phyloP scores from a whole-genome alignment of 1,139 yeast species.

The Saccharomyces pastorianus region DNA sequence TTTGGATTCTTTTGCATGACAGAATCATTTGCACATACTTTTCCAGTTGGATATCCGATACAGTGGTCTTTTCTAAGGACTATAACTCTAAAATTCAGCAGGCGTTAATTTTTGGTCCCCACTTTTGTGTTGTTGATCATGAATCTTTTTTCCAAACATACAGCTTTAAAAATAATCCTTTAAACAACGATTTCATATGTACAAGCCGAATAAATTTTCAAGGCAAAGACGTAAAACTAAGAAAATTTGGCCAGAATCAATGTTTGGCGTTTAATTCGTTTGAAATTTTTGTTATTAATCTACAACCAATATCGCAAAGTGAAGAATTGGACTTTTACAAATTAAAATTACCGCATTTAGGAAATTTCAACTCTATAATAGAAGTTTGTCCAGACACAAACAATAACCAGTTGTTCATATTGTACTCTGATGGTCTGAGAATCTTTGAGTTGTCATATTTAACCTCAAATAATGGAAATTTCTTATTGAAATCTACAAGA shows the following conservation, averaged over 20 bases:
- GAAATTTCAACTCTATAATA: constrained; percentile 15
- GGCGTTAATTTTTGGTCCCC: not conserved
- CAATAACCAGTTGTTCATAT: constrained; percentile 10
- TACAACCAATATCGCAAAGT: not conserved
- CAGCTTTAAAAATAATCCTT: not conserved
- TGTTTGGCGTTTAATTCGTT: not conserved
- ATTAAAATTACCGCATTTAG: constrained; percentile 14
- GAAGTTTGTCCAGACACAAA: constrained; percentile 10
- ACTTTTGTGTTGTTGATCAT: not conserved
- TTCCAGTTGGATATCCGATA: not conserved
- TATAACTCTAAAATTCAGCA: not conserved
- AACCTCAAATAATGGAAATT: constrained; percentile 19
- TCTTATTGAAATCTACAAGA: constrained; percentile 21
- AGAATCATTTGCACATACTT: not conserved
- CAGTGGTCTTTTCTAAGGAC: not conserved
- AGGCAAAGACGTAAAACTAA: not conserved
- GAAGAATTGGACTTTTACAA: constrained; percentile 8
- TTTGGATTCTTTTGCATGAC: not conserved
- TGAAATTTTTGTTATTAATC: not conserved
- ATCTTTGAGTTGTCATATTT: constrained; percentile 15
- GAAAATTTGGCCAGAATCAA: not conserved
- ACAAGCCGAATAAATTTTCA: not conserved
- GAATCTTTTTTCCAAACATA: not conserved
- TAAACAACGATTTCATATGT: not conserved
- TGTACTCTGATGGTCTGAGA: constrained; percentile 20